Conservation (phyloP, 1,284 basidiomycete genomes). For the Testicularia cyperi region DNA sequence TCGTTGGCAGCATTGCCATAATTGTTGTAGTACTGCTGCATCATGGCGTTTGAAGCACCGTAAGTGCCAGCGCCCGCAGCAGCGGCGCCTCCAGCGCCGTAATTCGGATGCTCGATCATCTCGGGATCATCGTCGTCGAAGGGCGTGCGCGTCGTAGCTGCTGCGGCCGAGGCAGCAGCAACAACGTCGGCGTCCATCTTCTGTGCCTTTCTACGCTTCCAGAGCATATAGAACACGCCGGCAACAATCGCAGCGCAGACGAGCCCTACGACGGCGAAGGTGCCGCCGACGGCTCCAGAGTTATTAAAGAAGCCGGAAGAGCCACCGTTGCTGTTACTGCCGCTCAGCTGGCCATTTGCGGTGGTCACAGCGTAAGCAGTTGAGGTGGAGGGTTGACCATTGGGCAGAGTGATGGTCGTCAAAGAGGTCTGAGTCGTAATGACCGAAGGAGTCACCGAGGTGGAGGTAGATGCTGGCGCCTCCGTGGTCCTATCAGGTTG, state of each 20-base stretch:
- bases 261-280: constrained; percentile 57
- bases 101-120: constrained; percentile 53
- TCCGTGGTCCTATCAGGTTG: constrained; percentile 2
- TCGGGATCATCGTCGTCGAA: constrained; percentile 60
- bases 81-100: constrained; percentile 29
- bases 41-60: constrained; percentile 32
- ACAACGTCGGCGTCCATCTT: constrained; percentile 59
- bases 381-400: constrained; percentile 35
- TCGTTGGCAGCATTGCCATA: constrained; percentile 17
- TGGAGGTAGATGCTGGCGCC: constrained; percentile 15
- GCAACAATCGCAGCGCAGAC: constrained; percentile 45
- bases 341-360: constrained; percentile 27
- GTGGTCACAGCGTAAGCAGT: constrained; percentile 37
- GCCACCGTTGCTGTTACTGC: constrained; percentile 18
- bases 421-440: constrained; percentile 33
- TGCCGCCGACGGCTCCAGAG: constrained; percentile 56
- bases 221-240: constrained; percentile 50
- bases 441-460: constrained; percentile 13
- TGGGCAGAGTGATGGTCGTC: constrained; percentile 30
- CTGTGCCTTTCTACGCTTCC: constrained; percentile 49
- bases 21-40: constrained; percentile 44
- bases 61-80: constrained; percentile 29
- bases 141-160: constrained; percentile 55
- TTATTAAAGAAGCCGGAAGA: constrained; percentile 50
- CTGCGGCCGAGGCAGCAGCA: constrained; percentile 57